phyloP scores from a whole-genome alignment of 2,329 filamentous ascomycete genomes.

The Periconia sp. region DNA sequence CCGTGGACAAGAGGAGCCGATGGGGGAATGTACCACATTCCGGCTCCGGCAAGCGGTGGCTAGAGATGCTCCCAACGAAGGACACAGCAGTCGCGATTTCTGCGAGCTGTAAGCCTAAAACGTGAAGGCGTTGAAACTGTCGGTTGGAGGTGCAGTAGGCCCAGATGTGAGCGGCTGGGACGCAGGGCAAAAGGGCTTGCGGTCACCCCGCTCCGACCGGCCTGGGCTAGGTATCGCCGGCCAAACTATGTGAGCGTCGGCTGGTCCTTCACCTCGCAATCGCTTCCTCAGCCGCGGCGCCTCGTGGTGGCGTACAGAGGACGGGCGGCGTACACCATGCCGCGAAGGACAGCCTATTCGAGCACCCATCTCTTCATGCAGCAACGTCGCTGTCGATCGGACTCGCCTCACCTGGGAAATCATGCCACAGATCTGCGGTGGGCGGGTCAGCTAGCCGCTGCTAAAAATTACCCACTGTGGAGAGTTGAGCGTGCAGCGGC shows the following conservation, averaged over 20 bases:
- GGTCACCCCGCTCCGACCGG: conserved; percentile 5
- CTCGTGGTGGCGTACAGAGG: background rate
- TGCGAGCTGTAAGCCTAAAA: too few species aligned
- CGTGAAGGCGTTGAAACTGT: too few species aligned
- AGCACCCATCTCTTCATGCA: conserved; percentile 6
- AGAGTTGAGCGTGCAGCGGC: too few species aligned
- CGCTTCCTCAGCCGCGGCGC: conserved; percentile 15
- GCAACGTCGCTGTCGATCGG: conserved; percentile 9
- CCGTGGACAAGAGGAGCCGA: too few species aligned
- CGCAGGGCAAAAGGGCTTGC: conserved; percentile 6
- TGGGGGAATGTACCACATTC: too few species aligned
- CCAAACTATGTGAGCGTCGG: conserved; percentile 20
- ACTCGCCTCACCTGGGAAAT: conserved; percentile 25
- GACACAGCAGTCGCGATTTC: too few species aligned
- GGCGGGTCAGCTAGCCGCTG: conserved; percentile 8
- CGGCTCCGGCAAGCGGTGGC: too few species aligned
- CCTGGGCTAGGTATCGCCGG: background rate
- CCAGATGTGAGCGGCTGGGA: too few species aligned
- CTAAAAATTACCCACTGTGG: conserved; percentile 1
- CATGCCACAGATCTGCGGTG: conserved; percentile 34
- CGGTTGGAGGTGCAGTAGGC: too few species aligned
- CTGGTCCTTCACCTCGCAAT: conserved; percentile 29
- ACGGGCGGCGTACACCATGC: conserved; percentile 6
- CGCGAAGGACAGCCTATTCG: conserved; percentile 1
- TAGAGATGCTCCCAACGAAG: too few species aligned